Evolutionary conservation across 352 stramenopile species (phyloP).

Genomic region (Lagenidium giganteum): DNA sequence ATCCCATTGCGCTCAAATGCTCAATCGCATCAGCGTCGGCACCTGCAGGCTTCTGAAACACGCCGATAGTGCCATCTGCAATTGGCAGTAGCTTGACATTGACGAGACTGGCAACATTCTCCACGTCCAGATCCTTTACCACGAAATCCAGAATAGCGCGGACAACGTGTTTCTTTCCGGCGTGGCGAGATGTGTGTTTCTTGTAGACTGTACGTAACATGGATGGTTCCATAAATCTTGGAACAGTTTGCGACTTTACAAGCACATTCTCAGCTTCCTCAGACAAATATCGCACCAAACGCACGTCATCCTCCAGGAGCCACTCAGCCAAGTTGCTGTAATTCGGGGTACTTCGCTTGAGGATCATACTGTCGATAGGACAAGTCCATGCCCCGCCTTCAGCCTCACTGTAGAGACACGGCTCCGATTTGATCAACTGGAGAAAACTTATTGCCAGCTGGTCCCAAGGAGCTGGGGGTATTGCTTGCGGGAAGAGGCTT

Average conservation of each 20-base stretch:
- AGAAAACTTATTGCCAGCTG: slow-evolving; percentile 35
- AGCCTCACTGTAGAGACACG: slow-evolving; percentile 41
- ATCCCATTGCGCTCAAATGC: slow-evolving; percentile 62
- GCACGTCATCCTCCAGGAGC: slow-evolving; percentile 45
- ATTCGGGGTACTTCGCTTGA: slow-evolving; percentile 25
- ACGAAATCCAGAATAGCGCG: slow-evolving; percentile 42
- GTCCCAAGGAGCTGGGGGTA: slow-evolving; percentile 54
- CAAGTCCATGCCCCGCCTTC: slow-evolving; percentile 35
- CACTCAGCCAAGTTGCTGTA: slow-evolving; percentile 31
- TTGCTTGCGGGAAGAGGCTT: slow-evolving; percentile 34
- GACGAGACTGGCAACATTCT: slow-evolving; percentile 21
- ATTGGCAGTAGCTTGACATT: slow-evolving; percentile 54
- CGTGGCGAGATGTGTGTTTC: slow-evolving; percentile 30
- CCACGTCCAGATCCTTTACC: slow-evolving; percentile 29
- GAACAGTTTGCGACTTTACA: slow-evolving; percentile 33
- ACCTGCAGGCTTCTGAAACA: slow-evolving; percentile 22
- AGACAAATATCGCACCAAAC: slow-evolving; percentile 38
- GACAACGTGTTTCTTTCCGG: slow-evolving; percentile 26
- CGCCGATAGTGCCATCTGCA: slow-evolving; percentile 37
- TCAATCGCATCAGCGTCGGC: slow-evolving; percentile 29
- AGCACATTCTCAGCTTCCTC: slow-evolving; percentile 46
- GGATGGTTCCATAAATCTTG: slow-evolving; percentile 30
- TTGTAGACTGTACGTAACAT: slow-evolving; percentile 35
- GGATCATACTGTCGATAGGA: slow-evolving; percentile 32
- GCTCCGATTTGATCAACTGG: slow-evolving; percentile 23